Conservation (phyloP, 345 rosid species). For the Melaleuca alternifolia region DNA sequence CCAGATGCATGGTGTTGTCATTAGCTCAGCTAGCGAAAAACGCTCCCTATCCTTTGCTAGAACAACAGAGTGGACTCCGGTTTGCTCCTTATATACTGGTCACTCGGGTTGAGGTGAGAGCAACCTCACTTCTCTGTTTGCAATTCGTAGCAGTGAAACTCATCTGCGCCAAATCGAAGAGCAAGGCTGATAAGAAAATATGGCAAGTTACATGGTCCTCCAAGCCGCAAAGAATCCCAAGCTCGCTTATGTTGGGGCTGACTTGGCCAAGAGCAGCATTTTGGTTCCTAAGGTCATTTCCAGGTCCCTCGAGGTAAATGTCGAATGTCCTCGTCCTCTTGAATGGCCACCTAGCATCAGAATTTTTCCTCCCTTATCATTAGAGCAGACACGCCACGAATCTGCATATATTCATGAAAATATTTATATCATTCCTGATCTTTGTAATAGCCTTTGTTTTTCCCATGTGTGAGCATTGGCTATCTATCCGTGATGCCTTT, state of each 20-base stretch:
- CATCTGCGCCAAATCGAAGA: not conserved
- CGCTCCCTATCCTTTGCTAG: not conserved
- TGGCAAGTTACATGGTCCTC: not conserved
- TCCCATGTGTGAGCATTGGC: not conserved
- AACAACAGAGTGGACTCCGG: not conserved
- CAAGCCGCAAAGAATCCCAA: not conserved
- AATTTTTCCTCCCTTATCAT: not conserved
- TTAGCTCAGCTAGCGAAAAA: not conserved
- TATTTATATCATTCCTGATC: not conserved
- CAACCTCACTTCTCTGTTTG: not conserved
- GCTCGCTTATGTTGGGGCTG: not conserved
- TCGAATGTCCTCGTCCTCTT: not conserved
- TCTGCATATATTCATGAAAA: not conserved
- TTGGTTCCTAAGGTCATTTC: not conserved
- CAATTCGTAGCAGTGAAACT: not conserved
- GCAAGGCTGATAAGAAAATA: not conserved
- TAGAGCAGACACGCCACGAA: not conserved
- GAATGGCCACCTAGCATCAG: not conserved
- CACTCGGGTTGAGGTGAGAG: not conserved
- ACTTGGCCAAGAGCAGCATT: not conserved
- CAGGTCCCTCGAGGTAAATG: slow-evolving; percentile 1
- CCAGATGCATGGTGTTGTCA: not conserved
- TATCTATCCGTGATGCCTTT: not conserved
- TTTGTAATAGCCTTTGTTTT: not conserved
- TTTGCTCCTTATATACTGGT: not conserved